phyloP scores from a whole-genome alignment of 331 rosid genomes.

The Stylosanthes scabra region DNA sequence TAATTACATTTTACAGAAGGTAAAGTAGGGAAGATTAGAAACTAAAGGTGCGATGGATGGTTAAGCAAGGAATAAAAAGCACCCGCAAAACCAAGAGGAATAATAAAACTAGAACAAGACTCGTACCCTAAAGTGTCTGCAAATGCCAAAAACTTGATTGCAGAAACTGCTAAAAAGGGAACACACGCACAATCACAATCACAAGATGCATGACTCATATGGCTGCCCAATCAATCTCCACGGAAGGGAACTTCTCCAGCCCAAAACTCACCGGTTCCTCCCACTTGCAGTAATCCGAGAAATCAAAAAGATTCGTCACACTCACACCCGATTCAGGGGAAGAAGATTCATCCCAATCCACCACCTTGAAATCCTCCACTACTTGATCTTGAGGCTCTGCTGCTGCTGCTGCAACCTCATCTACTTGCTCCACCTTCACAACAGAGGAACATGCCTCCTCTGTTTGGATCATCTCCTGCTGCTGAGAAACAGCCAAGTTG shows the following conservation, averaged over 20 bases:
- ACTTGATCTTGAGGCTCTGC: not conserved
- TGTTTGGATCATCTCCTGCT: constrained; percentile 48
- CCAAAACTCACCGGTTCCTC: constrained; percentile 54
- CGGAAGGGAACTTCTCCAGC: constrained; percentile 81
- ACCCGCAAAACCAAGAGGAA: constrained; percentile 62
- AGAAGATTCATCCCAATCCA: constrained; percentile 55
- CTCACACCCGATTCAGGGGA: constrained; percentile 66
- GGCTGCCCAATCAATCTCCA: constrained; percentile 94
- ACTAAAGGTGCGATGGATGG: constrained; percentile 44
- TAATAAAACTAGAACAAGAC: constrained; percentile 28
- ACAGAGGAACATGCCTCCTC: constrained; percentile 36
- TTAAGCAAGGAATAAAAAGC: constrained; percentile 58
- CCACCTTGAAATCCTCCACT: constrained; percentile 39
- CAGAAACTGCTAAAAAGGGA: constrained; percentile 45
- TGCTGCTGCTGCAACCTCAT: not conserved
- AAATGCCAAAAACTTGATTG: constrained; percentile 70
- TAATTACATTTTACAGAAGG: constrained; percentile 38
- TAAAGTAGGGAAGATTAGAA: not conserved
- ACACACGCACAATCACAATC: no score
- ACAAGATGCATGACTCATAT: constrained; percentile 41
- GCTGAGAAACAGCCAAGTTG: constrained; percentile 47
- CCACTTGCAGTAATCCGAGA: constrained; percentile 53
- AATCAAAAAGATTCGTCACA: constrained; percentile 53
- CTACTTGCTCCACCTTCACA: constrained; percentile 19
- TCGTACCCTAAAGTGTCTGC: constrained; percentile 56